Percentiles rank a stretch among this genome's conserved stretches.
These are phyloP conservation scores for Polyporus arcularius DNA, from an alignment of 768 basidiomycete species.

Conservation along the genomic window DNA sequence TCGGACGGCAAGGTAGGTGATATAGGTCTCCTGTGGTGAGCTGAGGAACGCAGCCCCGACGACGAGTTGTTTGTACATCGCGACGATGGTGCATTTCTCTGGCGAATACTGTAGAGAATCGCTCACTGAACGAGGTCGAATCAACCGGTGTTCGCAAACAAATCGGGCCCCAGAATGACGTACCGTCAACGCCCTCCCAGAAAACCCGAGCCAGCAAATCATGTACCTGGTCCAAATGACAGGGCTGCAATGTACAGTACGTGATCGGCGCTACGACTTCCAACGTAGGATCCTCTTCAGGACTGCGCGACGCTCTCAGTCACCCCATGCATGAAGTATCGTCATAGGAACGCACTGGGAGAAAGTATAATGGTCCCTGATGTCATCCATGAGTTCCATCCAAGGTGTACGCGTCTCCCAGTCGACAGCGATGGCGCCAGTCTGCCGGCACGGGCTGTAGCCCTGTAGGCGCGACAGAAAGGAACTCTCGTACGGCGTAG, in stretches of 20 bases:
- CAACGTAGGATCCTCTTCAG: slow-evolving; percentile 47
- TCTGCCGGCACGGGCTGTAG: slow-evolving; percentile 26
- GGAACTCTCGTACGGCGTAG: slow-evolving; percentile 65
- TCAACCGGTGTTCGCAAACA: background rate
- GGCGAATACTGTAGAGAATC: slow-evolving; percentile 70
- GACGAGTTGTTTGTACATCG: slow-evolving; percentile 67
- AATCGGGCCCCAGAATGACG: slow-evolving; percentile 11
- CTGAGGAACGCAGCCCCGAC: slow-evolving; percentile 76
- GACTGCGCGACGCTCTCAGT: slow-evolving; percentile 39
- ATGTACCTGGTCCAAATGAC: slow-evolving; percentile 70
- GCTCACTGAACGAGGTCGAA: slow-evolving; percentile 47
- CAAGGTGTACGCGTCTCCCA: slow-evolving; percentile 75
- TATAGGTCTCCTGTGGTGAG: slow-evolving; percentile 80
- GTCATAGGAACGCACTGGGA: slow-evolving; percentile 40
- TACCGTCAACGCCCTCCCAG: slow-evolving; percentile 79
- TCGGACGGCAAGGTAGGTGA: slow-evolving; percentile 78
- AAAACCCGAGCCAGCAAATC: slow-evolving; percentile 68
- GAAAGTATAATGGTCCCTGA: slow-evolving; percentile 62
- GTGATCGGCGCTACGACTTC: slow-evolving; percentile 55
- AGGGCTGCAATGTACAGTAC: slow-evolving; percentile 59
- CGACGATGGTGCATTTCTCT: slow-evolving; percentile 75
- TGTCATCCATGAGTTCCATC: slow-evolving; percentile 74
- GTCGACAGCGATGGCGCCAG: slow-evolving; percentile 57
- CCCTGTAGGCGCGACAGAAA: slow-evolving; percentile 69
- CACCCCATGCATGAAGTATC: background rate